Evolutionary conservation across 805 yeast species (phyloP), one percentile per base, ranked within the genome.

Genomic region (Tetrapisispora taiwanensis): DNA sequence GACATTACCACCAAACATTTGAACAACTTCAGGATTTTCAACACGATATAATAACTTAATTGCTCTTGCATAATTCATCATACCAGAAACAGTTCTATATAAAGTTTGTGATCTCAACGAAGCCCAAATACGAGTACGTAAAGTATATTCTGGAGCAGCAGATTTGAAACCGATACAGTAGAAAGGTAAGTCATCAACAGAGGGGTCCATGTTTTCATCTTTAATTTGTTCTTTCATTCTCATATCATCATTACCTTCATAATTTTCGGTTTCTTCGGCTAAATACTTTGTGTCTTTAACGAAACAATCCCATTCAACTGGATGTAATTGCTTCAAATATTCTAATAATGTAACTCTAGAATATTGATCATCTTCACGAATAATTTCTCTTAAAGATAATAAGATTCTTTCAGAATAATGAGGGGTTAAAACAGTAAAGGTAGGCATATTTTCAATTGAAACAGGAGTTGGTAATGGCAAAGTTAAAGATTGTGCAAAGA

Each of bases 361-460:
- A 67, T 83, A 86, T 69, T 87, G 95, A 62, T 88, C 96, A 65
- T 92, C 97, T 69, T 90, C 97, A 61, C 95, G 82, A 56, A 92
- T 90, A 60, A 92, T 88, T 67, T 90, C 98, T 64, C 94, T 83
- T 58, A 92, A 72, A 18, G 95, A 86, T 42, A 90, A 71, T 55
- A 89, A 73, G 50, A 90, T 90, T 78, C 88, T 90, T 71, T 90
- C 98, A 50, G 90, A 73, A 68, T 89, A 90, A 67, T 90, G 98
- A 56, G 98, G 97, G 52, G 90, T 84, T 67, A 90, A 74, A 19
- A 92, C 97, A 30, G 97, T 88, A 68, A 92, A 92, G 8, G 97
- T 89, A 52, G 98, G 98, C 98, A 92, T 92, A 74, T 90, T 89
- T 69, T 92, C 98, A 55, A 92, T 96, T 32, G 98, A 97, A 59